These are phyloP conservation scores for Hyaloperonospora brassicae DNA, from an alignment of 352 stramenopile species.

Conservation along the genomic window DNA sequence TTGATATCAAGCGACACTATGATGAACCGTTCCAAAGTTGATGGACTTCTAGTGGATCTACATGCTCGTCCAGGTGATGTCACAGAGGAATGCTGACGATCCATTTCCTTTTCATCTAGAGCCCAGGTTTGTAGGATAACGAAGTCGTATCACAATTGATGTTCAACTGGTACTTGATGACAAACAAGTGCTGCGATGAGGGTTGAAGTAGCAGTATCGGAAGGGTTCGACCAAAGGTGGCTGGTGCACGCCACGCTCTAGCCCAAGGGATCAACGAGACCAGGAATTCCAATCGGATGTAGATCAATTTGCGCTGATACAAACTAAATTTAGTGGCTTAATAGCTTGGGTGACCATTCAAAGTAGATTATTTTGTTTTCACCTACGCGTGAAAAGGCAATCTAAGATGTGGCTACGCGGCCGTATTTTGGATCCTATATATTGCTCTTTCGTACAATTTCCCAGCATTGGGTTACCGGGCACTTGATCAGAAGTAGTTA, in stretches of 20 bases:
- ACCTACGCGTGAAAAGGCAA: no score
- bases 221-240: not conserved
- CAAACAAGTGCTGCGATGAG: not conserved
- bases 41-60: no score
- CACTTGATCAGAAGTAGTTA: not conserved
- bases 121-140: no score
- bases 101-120: not conserved
- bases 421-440: no score
- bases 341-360: not conserved
- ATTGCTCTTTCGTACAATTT: no score
- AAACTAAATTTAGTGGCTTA: no score
- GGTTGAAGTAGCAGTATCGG: no score
- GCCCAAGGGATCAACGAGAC: not conserved
- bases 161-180: not conserved
- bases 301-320: not conserved
- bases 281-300: not conserved
- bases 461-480: no score
- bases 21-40: no score
- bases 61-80: no score
- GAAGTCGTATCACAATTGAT: not conserved
- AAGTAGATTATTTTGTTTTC: not conserved
- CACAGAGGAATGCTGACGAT: no score
- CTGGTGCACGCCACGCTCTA: not conserved
- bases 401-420: not conserved
- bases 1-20: no score